phyloP scores from a whole-genome alignment of 345 rosid genomes.

The Atalantia buxifolia region DNA sequence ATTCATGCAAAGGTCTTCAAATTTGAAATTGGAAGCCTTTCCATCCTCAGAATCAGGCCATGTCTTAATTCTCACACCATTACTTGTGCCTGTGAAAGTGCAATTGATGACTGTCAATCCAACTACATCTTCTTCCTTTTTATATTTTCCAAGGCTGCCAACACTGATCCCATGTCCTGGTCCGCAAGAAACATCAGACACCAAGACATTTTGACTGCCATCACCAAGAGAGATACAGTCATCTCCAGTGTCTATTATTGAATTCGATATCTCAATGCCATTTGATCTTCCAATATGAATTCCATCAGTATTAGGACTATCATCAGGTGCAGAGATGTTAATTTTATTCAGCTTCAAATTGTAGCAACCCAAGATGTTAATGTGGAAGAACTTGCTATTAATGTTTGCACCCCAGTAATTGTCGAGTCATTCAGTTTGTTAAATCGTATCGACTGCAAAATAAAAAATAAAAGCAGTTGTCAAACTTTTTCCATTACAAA shows the following conservation, averaged over 20 bases:
- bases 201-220: slow-evolving; percentile 9
- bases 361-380: slow-evolving; percentile 21
- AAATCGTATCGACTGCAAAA: slow-evolving; percentile 28
- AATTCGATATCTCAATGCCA: slow-evolving; percentile 13
- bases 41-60: neutral
- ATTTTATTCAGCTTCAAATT: slow-evolving; percentile 8
- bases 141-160: neutral
- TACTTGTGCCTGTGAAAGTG: neutral
- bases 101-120: neutral
- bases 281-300: slow-evolving; percentile 26
- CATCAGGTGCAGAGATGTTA: slow-evolving; percentile 7
- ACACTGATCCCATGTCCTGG: slow-evolving; percentile 37
- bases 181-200: slow-evolving; percentile 21
- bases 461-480: no score
- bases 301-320: slow-evolving; percentile 33
- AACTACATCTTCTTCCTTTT: neutral
- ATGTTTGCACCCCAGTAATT: slow-evolving; percentile 16
- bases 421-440: slow-evolving; percentile 10
- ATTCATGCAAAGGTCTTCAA: neutral
- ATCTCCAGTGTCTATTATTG: slow-evolving; percentile 27
- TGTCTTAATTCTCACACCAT: slow-evolving; percentile 3
- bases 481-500: no score
- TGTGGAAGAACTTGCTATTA: slow-evolving; percentile 25
- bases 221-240: slow-evolving; percentile 36
- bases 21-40: neutral